A percentile compares a stretch with the other conserved stretches of the same genome.
These are phyloP conservation scores for Melastoma malabathricum DNA, from an alignment of 345 rosid species.

Conservation along the genomic window DNA sequence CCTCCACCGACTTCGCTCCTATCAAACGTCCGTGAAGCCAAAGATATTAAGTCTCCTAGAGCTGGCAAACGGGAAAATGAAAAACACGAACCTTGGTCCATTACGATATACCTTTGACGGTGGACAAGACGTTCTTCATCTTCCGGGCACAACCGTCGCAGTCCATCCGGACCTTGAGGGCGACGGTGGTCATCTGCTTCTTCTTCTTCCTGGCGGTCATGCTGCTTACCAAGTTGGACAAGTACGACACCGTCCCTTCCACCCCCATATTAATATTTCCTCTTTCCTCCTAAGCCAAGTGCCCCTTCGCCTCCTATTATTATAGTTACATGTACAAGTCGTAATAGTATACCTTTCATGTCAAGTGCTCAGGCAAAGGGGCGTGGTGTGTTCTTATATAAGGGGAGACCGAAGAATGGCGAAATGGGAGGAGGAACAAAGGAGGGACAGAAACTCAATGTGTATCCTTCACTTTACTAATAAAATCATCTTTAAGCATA, in stretches of 20 bases:
- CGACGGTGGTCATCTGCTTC: constrained; percentile 64
- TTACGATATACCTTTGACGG: constrained; percentile 43
- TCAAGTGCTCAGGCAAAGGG: too few relatives aligned
- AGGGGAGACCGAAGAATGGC: too few relatives aligned
- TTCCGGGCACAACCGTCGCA: constrained; percentile 86
- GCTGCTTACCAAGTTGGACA: constrained; percentile 37
- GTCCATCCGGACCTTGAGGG: constrained; percentile 71
- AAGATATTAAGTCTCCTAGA: too few relatives aligned
- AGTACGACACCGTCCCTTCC: constrained; percentile 55
- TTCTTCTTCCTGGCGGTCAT: constrained; percentile 32
- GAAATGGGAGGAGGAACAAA: too few relatives aligned
- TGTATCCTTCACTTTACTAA: too few relatives aligned
- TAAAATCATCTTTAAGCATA: too few relatives aligned
- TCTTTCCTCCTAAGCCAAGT: not conserved
- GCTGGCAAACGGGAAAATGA: too few relatives aligned
- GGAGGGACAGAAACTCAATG: too few relatives aligned
- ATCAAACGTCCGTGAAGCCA: not conserved
- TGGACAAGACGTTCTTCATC: constrained; percentile 57
- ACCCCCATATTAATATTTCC: constrained; percentile 43
- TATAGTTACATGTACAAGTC: not conserved
- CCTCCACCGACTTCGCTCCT: constrained; percentile 73
- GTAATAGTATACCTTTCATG: too few relatives aligned
- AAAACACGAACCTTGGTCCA: not conserved
- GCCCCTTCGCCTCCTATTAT: not conserved
- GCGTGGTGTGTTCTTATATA: too few relatives aligned